Evolutionary conservation across 805 yeast species (phyloP).

Genomic region (Debaryomyces hansenii): DNA sequence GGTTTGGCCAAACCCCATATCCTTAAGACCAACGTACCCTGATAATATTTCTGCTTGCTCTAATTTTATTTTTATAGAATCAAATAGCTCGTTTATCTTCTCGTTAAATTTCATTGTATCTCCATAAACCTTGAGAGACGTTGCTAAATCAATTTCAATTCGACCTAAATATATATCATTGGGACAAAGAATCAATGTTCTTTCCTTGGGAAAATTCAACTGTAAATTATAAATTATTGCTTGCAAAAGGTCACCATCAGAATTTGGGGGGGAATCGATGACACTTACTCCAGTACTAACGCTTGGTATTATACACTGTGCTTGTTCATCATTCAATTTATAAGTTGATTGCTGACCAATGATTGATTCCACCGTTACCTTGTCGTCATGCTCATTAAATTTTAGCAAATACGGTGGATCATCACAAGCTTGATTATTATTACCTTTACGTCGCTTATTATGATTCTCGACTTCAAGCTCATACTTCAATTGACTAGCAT

Average conservation of each 20-base stretch:
- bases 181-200: slow-evolving; percentile 16
- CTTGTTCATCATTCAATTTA: background rate
- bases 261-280: slow-evolving; percentile 9
- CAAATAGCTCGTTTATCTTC: background rate
- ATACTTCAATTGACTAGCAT: background rate
- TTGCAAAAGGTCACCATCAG: slow-evolving; percentile 8
- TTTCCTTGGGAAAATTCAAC: slow-evolving; percentile 11
- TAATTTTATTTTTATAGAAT: background rate
- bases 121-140: background rate
- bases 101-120: background rate
- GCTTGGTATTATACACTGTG: slow-evolving; percentile 5
- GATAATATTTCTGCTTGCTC: slow-evolving; percentile 6
- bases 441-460: background rate
- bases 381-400: background rate
- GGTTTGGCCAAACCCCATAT: slow-evolving; percentile 13
- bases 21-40: slow-evolving; percentile 10
- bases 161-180: slow-evolving; percentile 1
- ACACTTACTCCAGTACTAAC: slow-evolving; percentile 6
- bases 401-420: background rate
- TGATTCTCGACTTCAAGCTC: background rate
- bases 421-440: background rate
- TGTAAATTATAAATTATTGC: slow-evolving; percentile 1
- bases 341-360: background rate
- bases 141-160: background rate
- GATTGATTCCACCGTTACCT: background rate